Evolutionary conservation across 164 flowering plant genomes (phyloP), one percentile per base, ranked within the genome.

Genomic region (Aristolochia californica): DNA sequence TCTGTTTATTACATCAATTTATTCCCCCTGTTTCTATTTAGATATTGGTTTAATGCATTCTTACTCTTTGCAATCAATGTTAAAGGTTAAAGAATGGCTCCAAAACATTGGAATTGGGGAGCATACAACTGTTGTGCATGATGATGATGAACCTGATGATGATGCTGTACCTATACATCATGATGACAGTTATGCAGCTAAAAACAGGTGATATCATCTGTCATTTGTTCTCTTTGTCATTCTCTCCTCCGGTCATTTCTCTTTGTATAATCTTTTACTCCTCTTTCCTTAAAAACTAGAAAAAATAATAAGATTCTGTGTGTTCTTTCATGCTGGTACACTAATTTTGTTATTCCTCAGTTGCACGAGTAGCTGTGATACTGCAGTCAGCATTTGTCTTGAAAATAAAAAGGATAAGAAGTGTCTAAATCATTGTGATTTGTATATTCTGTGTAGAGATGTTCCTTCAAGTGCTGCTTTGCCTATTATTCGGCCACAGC

Each of bases 31-130:
- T 23, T 51, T 51, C 21, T 47, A 4, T 21, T 3, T 34, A 34
- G 7, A 34, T 34, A 34, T 34, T 34, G 40, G 4, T 34, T 34
- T 34, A 34, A 34, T n/a, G 40, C 40, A 8, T 34, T 7, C 0
- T 34, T 7, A 34, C 40, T 34, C 40, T 34, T 8, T 34, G 7
- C 40, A 5, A 2, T 34, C 1, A 34, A 27, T 58, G 66, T 77
- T 62, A 66, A 79, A 94, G 99, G 95, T 88, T 64, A 90, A 74
- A 84, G 99, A 94, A 72, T 94, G 97, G 96, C 99, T 94, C 75
- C 97, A 85, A 82, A 90, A 81, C 71, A 74, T 90, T 59, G 99
- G 99, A 64, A 80, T 94, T 57, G 99, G 90, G 68, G 99, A 90
- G 61, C 87, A 87, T 38, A 61, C 83, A 51, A 59, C 86, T 27